Conservation (phyloP, 257 asterid species). For the Solanum paucissectum region DNA sequence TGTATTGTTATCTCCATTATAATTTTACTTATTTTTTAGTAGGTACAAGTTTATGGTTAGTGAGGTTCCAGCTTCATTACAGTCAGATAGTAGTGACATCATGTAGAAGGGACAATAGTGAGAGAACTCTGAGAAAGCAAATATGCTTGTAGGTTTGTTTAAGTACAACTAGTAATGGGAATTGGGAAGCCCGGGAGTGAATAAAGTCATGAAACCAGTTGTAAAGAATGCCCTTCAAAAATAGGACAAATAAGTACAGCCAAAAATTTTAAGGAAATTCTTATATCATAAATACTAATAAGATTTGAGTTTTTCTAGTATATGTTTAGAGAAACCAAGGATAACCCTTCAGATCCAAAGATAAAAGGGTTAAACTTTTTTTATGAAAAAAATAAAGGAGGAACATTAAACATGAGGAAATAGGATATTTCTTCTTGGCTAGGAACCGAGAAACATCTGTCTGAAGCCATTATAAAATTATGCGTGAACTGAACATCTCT, state of each 20-base stretch:
- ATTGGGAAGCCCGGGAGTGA: background rate
- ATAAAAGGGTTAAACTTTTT: background rate
- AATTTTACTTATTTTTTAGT: background rate
- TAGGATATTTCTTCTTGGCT: background rate
- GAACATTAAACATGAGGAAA: background rate
- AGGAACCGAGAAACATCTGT: background rate
- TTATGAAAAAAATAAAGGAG: background rate
- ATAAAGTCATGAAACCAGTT: background rate
- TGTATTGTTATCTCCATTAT: background rate
- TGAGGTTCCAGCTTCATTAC: background rate
- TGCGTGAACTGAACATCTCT: background rate
- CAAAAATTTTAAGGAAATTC: background rate
- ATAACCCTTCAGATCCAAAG: background rate
- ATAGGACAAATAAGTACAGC: background rate
- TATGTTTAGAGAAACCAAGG: background rate
- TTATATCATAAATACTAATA: background rate
- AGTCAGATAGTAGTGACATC: background rate
- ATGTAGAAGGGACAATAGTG: background rate
- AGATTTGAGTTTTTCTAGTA: background rate
- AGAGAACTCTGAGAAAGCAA: background rate
- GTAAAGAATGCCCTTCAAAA: background rate
- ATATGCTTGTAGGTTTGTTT: background rate
- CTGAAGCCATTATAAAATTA: background rate
- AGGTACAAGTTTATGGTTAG: background rate
- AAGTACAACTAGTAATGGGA: background rate